phyloP scores from a whole-genome alignment of 345 rosid species.

The Ceriops tagal region DNA sequence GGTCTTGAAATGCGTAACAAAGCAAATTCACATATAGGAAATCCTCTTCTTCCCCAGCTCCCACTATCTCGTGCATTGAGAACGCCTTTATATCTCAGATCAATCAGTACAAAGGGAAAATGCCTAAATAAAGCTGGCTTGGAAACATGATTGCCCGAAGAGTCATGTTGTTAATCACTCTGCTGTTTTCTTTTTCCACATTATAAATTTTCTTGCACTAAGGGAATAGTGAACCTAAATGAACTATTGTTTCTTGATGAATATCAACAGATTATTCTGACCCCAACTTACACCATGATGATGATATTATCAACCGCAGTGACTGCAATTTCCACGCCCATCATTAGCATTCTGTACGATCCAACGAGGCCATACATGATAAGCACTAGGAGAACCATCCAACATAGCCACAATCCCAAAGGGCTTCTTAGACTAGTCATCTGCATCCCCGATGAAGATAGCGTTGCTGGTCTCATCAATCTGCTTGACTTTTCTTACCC shows the following conservation, averaged over 20 bases:
- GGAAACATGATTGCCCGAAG: no score
- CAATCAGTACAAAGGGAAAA: no score
- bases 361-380: conserved; percentile 67
- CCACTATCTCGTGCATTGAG: no score
- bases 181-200: no score
- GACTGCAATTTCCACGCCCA: conserved; percentile 38
- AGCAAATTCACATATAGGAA: no score
- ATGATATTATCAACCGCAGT: conserved; percentile 30
- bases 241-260: background rate
- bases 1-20: no score
- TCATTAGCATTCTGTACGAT: conserved; percentile 59
- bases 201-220: no score
- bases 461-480: background rate
- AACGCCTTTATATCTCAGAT: background rate
- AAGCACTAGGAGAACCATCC: conserved; percentile 51
- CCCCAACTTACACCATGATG: conserved; percentile 40
- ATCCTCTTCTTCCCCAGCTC: background rate
- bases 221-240: no score
- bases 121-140: no score
- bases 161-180: no score
- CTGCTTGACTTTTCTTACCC: background rate
- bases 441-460: background rate
- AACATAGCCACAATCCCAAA: background rate
- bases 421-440: background rate
- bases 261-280: conserved; percentile 31